phyloP scores from a whole-genome alignment of 2,329 filamentous ascomycete genomes.

The Gliomastix tumulicola region DNA sequence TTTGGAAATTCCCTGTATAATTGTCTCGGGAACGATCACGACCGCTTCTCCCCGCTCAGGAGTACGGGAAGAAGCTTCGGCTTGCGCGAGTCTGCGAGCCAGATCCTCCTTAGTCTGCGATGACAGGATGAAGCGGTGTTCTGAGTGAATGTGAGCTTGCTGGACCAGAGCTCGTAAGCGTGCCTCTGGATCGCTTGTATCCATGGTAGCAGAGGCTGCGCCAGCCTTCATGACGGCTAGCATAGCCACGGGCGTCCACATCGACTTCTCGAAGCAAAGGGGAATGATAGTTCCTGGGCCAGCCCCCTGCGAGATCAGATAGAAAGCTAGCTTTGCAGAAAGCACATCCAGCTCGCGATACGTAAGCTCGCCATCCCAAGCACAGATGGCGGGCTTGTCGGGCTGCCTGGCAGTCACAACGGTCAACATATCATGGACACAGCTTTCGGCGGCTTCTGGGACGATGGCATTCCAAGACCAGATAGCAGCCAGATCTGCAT shows the following conservation, averaged over 20 bases:
- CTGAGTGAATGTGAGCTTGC: not conserved
- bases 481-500: not conserved
- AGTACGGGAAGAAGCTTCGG: not conserved
- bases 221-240: conserved; percentile 3
- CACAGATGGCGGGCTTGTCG: conserved; percentile 25
- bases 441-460: not conserved
- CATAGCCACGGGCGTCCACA: conserved; percentile 3
- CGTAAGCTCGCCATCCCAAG: conserved; percentile 35
- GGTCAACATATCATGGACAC: conserved; percentile 1
- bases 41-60: too few relatives aligned
- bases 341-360: conserved; percentile 25
- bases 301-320: conserved; percentile 2
- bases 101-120: not conserved
- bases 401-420: conserved; percentile 9
- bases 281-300: conserved; percentile 22
- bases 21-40: not conserved
- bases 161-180: not conserved
- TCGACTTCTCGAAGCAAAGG: conserved; percentile 20
- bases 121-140: not conserved
- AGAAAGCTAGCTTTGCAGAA: conserved; percentile 9
- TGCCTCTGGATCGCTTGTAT: not conserved
- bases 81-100: not conserved
- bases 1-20: not conserved
- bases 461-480: not conserved
- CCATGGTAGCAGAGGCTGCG: conserved; percentile 1